phyloP scores from a whole-genome alignment of 2,329 filamentous ascomycete genomes.

The Penicillium sp. region DNA sequence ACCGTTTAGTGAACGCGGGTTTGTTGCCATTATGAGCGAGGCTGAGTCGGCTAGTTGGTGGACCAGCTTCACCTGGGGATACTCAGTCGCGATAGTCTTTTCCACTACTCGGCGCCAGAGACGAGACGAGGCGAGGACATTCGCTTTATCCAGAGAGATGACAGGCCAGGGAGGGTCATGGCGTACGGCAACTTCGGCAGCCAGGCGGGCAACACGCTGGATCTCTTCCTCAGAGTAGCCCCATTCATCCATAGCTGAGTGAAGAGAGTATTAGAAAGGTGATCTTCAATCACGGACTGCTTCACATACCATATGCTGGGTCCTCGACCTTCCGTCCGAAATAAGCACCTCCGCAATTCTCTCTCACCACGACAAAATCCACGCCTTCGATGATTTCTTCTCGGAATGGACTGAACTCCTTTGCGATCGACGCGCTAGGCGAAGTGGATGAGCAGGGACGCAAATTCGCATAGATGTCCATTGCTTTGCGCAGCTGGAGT shows the following conservation, averaged over 20 bases:
- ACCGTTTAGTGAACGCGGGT: constrained; percentile 79
- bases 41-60: constrained; percentile 91
- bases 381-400: constrained; percentile 78
- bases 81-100: constrained; percentile 80
- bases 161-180: constrained; percentile 74
- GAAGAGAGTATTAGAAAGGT: constrained; percentile 44
- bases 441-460: constrained; percentile 77
- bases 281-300: neutral
- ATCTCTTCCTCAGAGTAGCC: constrained; percentile 82
- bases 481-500: constrained; percentile 81
- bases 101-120: constrained; percentile 84
- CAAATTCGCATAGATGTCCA: constrained; percentile 88
- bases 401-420: constrained; percentile 81
- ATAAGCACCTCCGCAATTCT: constrained; percentile 50
- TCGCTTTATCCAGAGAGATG: constrained; percentile 88
- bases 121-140: constrained; percentile 83
- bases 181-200: constrained; percentile 74
- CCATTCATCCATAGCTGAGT: constrained; percentile 70
- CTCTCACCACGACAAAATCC: constrained; percentile 69
- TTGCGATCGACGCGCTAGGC: constrained; percentile 70
- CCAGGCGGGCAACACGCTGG: constrained; percentile 78
- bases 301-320: constrained; percentile 32
- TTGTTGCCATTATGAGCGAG: constrained; percentile 91
- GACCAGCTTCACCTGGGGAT: constrained; percentile 76
- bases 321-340: constrained; percentile 46